Evolutionary conservation across 2,329 filamentous ascomycete species (phyloP), one percentile per base, ranked within the genome.

Genomic region (Chrysoporthe austroafricana): DNA sequence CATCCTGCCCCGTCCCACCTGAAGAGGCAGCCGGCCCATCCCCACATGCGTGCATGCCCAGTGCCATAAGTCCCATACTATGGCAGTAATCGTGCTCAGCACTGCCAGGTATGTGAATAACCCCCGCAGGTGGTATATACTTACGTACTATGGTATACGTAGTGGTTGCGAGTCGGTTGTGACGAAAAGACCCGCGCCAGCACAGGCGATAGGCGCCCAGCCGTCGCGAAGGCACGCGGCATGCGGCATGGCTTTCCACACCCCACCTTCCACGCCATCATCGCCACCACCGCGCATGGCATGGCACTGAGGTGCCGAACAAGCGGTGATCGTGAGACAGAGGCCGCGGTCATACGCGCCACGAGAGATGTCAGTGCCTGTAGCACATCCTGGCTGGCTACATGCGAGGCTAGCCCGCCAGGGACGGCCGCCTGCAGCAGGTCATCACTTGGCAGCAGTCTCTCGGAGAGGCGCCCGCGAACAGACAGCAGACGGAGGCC

Each of bases 151-250:
- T 46, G 26, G 62, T 60, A 50, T 63, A 62, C 6, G 54, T 66
- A 46, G 58, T 42, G n/a, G 52, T 26, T 46, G 59, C 46, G 62
- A 26, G n/a, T 61, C 21, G 46, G 52, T 59, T 36, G 50, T 48
- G 59, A 56, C 56, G 60, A 44, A 46, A 46, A 48, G 26, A 32
- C 46, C 39, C 52, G 62, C 66, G 43, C 43, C 59, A 52, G 21
- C 57, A 36, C 54, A 60, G 44, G 32, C 26, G 48, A 59, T 64
- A 63, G 57, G 62, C 65, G 68, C 65, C 61, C 64, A 56, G 48
- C 64, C 14, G 48, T 36, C 32, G 18, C 50, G 26, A 62, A 54
- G 13, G 39, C 52, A 57, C 61, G 44, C 42, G 43, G 43, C 59
- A 61, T 39, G 42, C 32, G 58, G 18, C 42, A 13, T 18, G 5